Conservation (phyloP, 1,284 basidiomycete species). For the Peniophora sp. region DNA sequence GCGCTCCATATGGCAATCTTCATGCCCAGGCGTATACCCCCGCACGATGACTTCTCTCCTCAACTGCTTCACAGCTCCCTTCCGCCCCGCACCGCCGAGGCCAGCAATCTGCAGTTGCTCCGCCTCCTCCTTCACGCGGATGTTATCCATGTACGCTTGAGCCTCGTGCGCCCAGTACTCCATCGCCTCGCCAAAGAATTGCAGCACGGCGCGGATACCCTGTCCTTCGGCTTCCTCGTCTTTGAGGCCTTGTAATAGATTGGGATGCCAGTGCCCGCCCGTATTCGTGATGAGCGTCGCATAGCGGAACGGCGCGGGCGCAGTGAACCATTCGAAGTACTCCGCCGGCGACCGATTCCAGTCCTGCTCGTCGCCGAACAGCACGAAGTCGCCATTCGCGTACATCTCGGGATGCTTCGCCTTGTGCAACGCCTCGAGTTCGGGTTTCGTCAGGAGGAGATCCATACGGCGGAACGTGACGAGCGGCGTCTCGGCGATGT, state of each 20-base stretch:
- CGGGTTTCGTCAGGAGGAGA: slow-evolving; percentile 41
- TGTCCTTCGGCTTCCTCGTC: slow-evolving; percentile 29
- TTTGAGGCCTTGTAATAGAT: slow-evolving; percentile 39
- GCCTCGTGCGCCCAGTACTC: slow-evolving; percentile 42
- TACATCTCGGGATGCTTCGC: slow-evolving; percentile 12
- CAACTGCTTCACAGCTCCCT: slow-evolving; percentile 1
- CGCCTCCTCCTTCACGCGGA: slow-evolving; percentile 3
- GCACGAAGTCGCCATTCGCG: slow-evolving; percentile 16
- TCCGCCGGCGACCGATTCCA: slow-evolving; percentile 46
- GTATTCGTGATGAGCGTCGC: slow-evolving; percentile 53
- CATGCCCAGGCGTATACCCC: slow-evolving; percentile 58
- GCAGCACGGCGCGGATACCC: slow-evolving; percentile 44
- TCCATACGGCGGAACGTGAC: slow-evolving; percentile 59
- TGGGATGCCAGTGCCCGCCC: slow-evolving; percentile 61
- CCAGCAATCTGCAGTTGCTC: slow-evolving; percentile 8
- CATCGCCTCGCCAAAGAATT: slow-evolving; percentile 50
- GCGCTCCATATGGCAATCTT: slow-evolving; percentile 44
- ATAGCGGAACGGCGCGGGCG: slow-evolving; percentile 43
- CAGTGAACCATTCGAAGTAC: slow-evolving; percentile 43
- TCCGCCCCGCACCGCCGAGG: slow-evolving; percentile 13
- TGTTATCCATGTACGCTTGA: slow-evolving; percentile 29
- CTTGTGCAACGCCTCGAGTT: slow-evolving; percentile 40
- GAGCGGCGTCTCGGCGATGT: slow-evolving; percentile 48
- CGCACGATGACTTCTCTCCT: slow-evolving; percentile 44
- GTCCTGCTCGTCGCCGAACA: slow-evolving; percentile 46